Evolutionary conservation across 1,284 basidiomycete species (phyloP).

Genomic region (Cryptococcus sp.): DNA sequence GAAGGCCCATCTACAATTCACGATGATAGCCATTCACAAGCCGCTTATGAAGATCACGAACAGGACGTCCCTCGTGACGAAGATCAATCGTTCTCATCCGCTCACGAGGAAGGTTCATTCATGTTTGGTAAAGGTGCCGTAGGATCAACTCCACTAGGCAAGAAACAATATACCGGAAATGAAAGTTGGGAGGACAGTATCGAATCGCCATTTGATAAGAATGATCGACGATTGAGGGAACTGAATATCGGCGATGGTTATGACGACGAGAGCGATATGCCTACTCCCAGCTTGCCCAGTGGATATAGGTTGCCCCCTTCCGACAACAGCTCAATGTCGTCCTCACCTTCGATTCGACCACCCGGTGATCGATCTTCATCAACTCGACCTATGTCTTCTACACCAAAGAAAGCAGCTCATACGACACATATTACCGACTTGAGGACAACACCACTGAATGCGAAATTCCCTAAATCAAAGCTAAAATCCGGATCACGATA

Average conservation of each 20-base stretch:
- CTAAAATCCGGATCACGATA: slow-evolving; percentile 5
- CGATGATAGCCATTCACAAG: slow-evolving; percentile 9
- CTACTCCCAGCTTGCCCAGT: slow-evolving; percentile 35
- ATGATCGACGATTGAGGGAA: slow-evolving; percentile 62
- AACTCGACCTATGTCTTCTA: neutral
- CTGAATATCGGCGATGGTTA: slow-evolving; percentile 4
- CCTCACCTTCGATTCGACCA: neutral
- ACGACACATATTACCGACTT: slow-evolving; percentile 66
- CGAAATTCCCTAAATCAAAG: slow-evolving; percentile 40
- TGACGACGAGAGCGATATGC: slow-evolving; percentile 18
- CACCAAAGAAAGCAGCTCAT: slow-evolving; percentile 7
- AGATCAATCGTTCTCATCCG: slow-evolving; percentile 16
- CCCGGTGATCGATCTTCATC: slow-evolving; percentile 2
- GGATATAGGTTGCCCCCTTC: slow-evolving; percentile 27
- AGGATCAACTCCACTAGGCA: slow-evolving; percentile 36
- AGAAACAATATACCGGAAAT: slow-evolving; percentile 13
- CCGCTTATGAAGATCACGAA: slow-evolving; percentile 33
- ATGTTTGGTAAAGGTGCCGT: slow-evolving; percentile 28
- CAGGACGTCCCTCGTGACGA: slow-evolving; percentile 20
- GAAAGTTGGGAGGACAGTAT: slow-evolving; percentile 62
- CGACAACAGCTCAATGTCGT: neutral
- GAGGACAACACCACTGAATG: slow-evolving; percentile 55
- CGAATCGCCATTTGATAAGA: slow-evolving; percentile 68
- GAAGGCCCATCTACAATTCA: slow-evolving; percentile 53
- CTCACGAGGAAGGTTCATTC: slow-evolving; percentile 28